These are phyloP conservation scores for Collariella sp. DNA, from an alignment of 495 filamentous ascomycete species.

Conservation along the genomic window DNA sequence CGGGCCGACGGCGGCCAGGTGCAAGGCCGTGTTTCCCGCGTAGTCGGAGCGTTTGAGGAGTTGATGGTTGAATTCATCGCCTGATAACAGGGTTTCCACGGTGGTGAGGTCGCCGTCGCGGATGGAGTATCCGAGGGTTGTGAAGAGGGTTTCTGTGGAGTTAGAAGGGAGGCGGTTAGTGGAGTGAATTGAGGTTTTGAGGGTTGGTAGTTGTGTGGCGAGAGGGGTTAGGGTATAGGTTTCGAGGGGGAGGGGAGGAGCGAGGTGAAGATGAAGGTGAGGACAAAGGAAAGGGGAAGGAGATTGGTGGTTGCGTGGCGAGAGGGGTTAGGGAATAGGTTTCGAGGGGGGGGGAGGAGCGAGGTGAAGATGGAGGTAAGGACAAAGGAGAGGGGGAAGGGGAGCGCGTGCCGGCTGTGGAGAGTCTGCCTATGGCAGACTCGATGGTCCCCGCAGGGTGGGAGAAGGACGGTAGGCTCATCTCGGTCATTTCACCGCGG, in stretches of 20 bases:
- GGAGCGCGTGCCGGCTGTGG: slow-evolving; percentile 23
- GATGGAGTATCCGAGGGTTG: slow-evolving; percentile 75
- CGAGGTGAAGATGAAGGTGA: slow-evolving; percentile 3
- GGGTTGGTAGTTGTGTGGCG: neutral
- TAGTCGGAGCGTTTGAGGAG: slow-evolving; percentile 76
- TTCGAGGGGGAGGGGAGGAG: slow-evolving; percentile 21
- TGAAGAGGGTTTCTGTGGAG: slow-evolving; percentile 47
- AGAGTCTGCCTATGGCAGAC: slow-evolving; percentile 24
- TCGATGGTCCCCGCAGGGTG: slow-evolving; percentile 53
- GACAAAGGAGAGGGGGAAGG: neutral
- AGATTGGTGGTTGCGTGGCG: neutral
- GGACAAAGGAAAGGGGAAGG: neutral
- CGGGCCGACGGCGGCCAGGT: slow-evolving; percentile 47
- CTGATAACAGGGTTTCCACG: slow-evolving; percentile 56
- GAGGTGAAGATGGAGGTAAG: slow-evolving; percentile 3
- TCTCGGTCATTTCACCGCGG: slow-evolving; percentile 82
- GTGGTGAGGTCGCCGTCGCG: slow-evolving; percentile 58
- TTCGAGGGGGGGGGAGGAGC: slow-evolving; percentile 21
- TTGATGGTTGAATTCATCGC: slow-evolving; percentile 47
- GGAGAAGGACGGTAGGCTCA: slow-evolving; percentile 51
- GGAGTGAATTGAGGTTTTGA: too few species aligned
- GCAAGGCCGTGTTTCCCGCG: slow-evolving; percentile 77
- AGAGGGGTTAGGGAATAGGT: slow-evolving; percentile 1
- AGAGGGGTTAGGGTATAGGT: slow-evolving; percentile 1
- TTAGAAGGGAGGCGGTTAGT: too few species aligned